Percentiles rank a stretch among this genome's conserved stretches.
phyloP scores from a whole-genome alignment of 495 filamentous ascomycete species.

The Neurospora sp. region DNA sequence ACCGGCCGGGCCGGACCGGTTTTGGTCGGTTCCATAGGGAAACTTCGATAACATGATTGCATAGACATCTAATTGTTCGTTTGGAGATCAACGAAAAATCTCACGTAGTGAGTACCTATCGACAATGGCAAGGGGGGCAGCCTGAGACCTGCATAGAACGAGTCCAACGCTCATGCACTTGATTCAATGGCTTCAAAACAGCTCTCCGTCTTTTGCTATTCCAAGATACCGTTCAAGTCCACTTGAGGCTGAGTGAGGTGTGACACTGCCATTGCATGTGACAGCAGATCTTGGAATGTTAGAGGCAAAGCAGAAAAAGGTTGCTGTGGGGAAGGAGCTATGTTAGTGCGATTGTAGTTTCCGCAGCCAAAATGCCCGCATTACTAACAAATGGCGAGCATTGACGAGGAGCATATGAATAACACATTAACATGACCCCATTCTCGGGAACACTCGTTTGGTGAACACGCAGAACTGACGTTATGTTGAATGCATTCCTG shows the following conservation, averaged over 20 bases:
- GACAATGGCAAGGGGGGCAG: not conserved
- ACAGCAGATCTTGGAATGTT: not conserved
- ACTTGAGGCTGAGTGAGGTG: not conserved
- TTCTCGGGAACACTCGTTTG: not conserved
- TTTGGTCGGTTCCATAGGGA: not conserved
- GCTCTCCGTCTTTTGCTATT: not conserved
- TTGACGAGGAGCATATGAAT: not conserved
- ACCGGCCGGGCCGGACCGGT: not conserved
- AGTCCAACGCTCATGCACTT: not conserved
- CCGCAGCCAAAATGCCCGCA: too few relatives aligned
- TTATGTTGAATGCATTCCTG: not conserved
- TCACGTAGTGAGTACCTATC: not conserved
- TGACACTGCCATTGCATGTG: not conserved
- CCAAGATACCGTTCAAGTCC: not conserved
- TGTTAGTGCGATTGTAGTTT: not conserved
- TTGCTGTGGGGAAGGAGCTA: not conserved
- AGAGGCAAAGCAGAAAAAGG: not conserved
- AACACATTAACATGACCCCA: not conserved
- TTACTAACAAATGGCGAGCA: not conserved
- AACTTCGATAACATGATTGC: not conserved
- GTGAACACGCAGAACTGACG: not conserved
- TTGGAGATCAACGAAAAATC: not conserved
- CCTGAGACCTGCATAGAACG: not conserved
- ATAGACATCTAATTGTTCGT: not conserved
- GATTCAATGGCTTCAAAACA: not conserved